These are phyloP conservation scores for Sarcodon aspratus DNA, from an alignment of 768 basidiomycete species.

Conservation along the genomic window DNA sequence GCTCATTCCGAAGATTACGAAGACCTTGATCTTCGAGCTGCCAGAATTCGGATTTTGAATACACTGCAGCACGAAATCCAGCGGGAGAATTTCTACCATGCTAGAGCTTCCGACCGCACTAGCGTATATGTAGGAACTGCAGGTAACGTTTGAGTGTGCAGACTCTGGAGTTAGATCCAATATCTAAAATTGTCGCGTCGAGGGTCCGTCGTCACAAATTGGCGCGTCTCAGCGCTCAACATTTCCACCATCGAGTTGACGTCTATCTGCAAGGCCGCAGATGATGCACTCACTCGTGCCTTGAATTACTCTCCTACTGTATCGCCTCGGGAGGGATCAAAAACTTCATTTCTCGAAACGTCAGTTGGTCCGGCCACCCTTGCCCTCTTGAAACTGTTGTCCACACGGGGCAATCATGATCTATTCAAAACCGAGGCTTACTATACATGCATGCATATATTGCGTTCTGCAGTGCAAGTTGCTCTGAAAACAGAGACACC, in stretches of 20 bases:
- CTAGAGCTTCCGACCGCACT: neutral
- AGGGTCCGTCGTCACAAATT: constrained; percentile 16
- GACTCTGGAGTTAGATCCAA: neutral
- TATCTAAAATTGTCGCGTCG: neutral
- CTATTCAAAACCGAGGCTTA: neutral
- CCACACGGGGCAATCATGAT: too few species aligned
- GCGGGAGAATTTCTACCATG: neutral
- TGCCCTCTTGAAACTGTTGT: constrained; percentile 8
- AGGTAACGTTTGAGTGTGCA: neutral
- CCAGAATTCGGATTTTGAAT: neutral
- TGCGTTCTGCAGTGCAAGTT: constrained; percentile 7
- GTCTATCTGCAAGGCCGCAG: neutral
- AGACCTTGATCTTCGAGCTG: neutral
- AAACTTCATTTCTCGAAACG: constrained; percentile 17
- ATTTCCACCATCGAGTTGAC: neutral
- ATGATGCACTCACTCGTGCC: neutral
- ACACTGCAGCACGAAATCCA: neutral
- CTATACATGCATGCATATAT: constrained; percentile 4
- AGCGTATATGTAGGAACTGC: neutral
- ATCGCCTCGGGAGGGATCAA: neutral
- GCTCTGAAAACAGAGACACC: constrained; percentile 2
- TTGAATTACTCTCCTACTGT: neutral
- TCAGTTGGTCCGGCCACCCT: constrained; percentile 15
- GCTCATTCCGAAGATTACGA: neutral
- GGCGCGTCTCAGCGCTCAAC: constrained; percentile 4